Conservation (phyloP, 2,329 filamentous ascomycete genomes). For the Clarireedia paspali region DNA sequence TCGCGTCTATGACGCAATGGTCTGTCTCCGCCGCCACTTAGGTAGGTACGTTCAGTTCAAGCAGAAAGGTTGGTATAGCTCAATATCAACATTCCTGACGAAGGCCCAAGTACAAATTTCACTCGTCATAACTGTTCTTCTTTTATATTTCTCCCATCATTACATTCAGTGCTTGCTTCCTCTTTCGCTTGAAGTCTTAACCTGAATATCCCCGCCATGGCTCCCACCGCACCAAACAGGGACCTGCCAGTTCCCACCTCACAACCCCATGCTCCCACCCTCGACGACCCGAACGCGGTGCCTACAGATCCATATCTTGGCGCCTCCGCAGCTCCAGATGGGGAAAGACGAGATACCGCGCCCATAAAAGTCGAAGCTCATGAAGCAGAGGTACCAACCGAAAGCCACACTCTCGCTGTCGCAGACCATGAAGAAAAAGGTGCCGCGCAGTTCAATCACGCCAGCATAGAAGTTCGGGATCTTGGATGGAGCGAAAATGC, state of each 20-base stretch:
- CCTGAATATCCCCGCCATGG: neutral
- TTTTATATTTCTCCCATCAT: too few relatives aligned
- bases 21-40: too few relatives aligned
- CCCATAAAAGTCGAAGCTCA: slow-evolving; percentile 20
- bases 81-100: too few relatives aligned
- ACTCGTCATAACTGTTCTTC: too few relatives aligned
- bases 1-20: too few relatives aligned
- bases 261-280: neutral
- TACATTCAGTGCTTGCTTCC: too few relatives aligned
- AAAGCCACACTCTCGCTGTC: slow-evolving; percentile 36
- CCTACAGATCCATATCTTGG: neutral
- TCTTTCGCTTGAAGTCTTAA: neutral
- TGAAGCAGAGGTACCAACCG: slow-evolving; percentile 28
- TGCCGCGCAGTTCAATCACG: slow-evolving; percentile 34
- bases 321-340: neutral
- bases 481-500: slow-evolving; percentile 49
- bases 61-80: too few relatives aligned
- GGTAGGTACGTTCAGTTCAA: too few relatives aligned
- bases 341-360: neutral
- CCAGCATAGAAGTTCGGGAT: slow-evolving; percentile 41
- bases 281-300: neutral
- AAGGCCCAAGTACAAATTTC: too few relatives aligned
- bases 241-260: too few relatives aligned
- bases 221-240: neutral
- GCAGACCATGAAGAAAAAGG: slow-evolving; percentile 34